Percentiles rank a stretch among this genome's conserved stretches.
phyloP scores from a whole-genome alignment of 2,329 filamentous ascomycete genomes.

The Trichoderma koningiopsis region DNA sequence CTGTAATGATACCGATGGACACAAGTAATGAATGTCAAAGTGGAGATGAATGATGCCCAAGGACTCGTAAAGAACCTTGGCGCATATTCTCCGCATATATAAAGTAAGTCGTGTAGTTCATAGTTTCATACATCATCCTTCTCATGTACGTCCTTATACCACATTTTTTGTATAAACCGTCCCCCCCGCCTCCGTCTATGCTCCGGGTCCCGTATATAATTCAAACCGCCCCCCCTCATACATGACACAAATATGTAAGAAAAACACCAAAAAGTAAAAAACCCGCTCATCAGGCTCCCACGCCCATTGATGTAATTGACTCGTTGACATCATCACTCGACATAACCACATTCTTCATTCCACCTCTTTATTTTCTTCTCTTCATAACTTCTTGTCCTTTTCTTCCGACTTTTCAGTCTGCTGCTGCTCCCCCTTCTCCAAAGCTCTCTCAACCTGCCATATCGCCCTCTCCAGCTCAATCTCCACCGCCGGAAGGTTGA shows the following conservation, averaged over 20 bases:
- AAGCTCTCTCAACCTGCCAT: constrained; percentile 66
- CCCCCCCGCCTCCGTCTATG: constrained; percentile 3
- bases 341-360: background rate
- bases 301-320: constrained; percentile 10
- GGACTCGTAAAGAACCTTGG: background rate
- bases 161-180: constrained; percentile 10
- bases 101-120: constrained; percentile 5
- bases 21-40: background rate
- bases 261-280: background rate
- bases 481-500: constrained; percentile 70
- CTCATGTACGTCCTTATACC: background rate
- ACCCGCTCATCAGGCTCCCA: background rate
- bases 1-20: background rate
- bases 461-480: constrained; percentile 75
- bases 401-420: constrained; percentile 23
- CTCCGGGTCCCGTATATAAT: background rate
- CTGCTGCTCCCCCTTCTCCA: constrained; percentile 44
- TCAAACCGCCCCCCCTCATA: background rate
- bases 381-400: constrained; percentile 25
- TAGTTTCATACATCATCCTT: background rate
- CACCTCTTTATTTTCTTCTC: background rate
- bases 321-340: constrained; percentile 18
- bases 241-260: background rate
- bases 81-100: background rate
- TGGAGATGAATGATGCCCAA: background rate